Base-by-base conservation (phyloP, 192 early-diverging fungal species). In the Geranomyces variabilis region DNA sequence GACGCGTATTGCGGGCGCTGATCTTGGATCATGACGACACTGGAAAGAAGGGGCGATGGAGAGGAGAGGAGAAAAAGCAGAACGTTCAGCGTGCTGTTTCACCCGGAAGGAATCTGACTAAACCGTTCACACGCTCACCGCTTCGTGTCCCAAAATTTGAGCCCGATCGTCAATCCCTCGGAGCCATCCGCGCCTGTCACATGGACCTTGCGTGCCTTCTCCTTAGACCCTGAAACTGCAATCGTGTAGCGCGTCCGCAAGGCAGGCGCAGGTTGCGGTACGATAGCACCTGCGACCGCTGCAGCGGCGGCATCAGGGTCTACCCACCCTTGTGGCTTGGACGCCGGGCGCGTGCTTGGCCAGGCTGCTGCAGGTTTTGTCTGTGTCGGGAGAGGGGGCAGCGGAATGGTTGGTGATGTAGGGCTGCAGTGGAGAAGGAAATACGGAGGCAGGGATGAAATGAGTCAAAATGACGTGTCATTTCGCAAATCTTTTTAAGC, bases 141-240 rank as follows among this genome's bases (percentile, higher is more conserved):
- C 60, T 75, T 75, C 10, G 63, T 58, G 21, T 84, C 83, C 83
- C 83, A 84, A 15, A 66, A 30, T 62, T 84, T 84, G 33, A 84
- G 41, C 63, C 83, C 78, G 21, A 80, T 57, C 12, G 58, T 71
- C 1, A 84, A 46, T 9, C 75, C 48, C 10, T 75, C 64, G 14
- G 51, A 41, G n/a, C 78, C 80, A 19, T 63, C 51, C 46, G 17
- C 68, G 24, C 36, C 65, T 33, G 63, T n/a, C 3, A 84, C 57
- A n/a, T 80, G 80, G 17, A 81, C 31, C 28, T 84, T 82, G 29
- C 63, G 62, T n/a, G 62, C 22, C 56, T 81, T 78, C 19, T 41
- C 59, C 36, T 70, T 60, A 4, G 67, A 36, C 7, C 51, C 65
- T 0, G 36, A 47, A 28, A 66, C 30, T 26, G 56, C 58, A 15